Percentiles rank a stretch among this genome's conserved stretches.
These are phyloP conservation scores for Wallacemonas rigidus DNA, from an alignment of 208 protist genomes.

Conservation along the genomic window DNA sequence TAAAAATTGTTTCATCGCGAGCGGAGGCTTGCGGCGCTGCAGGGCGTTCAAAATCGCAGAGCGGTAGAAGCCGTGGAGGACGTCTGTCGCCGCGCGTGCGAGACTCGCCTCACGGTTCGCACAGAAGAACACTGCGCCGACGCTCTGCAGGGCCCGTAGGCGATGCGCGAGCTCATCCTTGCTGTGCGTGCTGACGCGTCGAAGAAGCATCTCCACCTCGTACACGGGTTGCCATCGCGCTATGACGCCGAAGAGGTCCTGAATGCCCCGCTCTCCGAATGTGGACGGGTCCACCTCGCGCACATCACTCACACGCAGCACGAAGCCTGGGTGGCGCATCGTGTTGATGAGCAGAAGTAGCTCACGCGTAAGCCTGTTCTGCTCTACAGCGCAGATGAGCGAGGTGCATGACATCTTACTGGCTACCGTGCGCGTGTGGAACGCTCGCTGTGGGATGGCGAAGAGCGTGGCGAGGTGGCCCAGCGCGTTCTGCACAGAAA, in stretches of 20 bases:
- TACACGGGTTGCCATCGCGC: conserved; percentile 77
- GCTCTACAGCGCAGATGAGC: conserved; percentile 65
- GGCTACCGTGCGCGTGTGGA: conserved; percentile 59
- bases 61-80: conserved; percentile 82
- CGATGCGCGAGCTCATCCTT: conserved; percentile 62
- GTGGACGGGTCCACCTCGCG: conserved; percentile 28
- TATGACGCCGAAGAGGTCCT: conserved; percentile 52
- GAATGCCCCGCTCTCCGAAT: conserved; percentile 1
- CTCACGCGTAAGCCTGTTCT: conserved; percentile 54
- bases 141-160: conserved; percentile 54
- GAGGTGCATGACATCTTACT: conserved; percentile 83
- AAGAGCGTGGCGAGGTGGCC: conserved; percentile 76
- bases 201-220: conserved; percentile 67
- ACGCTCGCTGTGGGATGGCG: conserved; percentile 56
- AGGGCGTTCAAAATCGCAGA: conserved; percentile 81
- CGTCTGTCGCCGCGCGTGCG: conserved; percentile 75
- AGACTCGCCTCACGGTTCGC: conserved; percentile 75
- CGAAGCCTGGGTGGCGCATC: conserved; percentile 86
- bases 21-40: conserved; percentile 55
- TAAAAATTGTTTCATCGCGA: conserved; percentile 70
- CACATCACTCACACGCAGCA: conserved; percentile 74
- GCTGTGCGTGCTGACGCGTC: conserved; percentile 42
- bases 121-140: conserved; percentile 84
- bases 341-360: conserved; percentile 87
- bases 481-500: conserved; percentile 77